Percentiles rank a stretch among this genome's conserved stretches.
These are phyloP conservation scores for Hylodesmum podocarpum DNA, from an alignment of 306 rosid genomes.

Conservation along the genomic window DNA sequence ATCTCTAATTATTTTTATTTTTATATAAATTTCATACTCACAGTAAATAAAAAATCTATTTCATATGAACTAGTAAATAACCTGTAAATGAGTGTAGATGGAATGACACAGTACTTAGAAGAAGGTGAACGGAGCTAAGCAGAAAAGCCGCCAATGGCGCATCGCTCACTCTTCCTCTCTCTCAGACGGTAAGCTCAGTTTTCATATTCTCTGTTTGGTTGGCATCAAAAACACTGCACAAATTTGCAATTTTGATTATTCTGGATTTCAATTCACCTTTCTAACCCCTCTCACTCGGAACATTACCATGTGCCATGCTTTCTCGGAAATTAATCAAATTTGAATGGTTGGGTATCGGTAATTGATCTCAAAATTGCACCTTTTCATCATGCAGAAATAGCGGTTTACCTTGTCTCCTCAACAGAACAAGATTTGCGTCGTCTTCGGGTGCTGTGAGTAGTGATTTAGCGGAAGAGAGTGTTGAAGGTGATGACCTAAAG, in stretches of 20 bases:
- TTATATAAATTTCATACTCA: no score
- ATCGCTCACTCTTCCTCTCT: conserved; percentile 42
- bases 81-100: neutral
- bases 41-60: no score
- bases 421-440: conserved; percentile 40
- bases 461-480: conserved; percentile 45
- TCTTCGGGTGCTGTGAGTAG: conserved; percentile 52
- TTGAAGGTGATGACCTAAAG: conserved; percentile 60
- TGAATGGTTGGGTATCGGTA: neutral
- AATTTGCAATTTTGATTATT: neutral
- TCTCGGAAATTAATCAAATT: neutral
- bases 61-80: no score
- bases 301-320: neutral
- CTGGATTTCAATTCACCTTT: neutral
- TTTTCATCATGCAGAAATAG: conserved; percentile 35
- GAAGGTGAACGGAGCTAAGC: neutral
- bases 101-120: neutral
- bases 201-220: conserved; percentile 6
- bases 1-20: no score
- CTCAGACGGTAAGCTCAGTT: conserved; percentile 45
- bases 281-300: conserved; percentile 5
- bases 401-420: conserved; percentile 18
- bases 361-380: conserved; percentile 1
- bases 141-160: conserved; percentile 41
- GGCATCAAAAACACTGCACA: neutral